Base-by-base conservation (phyloP, 2,329 filamentous ascomycete genomes). In the Beauveria varroae region DNA sequence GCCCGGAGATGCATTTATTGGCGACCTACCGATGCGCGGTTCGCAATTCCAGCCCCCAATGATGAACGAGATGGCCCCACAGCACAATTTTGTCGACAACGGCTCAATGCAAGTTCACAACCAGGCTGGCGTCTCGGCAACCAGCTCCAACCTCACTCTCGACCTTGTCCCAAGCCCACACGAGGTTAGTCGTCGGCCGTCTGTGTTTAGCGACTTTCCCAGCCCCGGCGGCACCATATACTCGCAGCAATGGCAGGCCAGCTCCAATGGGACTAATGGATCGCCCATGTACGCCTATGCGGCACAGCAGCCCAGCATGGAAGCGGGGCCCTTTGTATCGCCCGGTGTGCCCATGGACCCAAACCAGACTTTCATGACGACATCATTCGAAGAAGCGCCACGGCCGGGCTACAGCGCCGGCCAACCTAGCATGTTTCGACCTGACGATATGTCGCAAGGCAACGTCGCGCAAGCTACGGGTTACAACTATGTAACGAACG, bases 151-250 rank as follows among this genome's bases (percentile, higher is more conserved):
- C 40, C 70, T 83, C 10, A 67, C 75, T 2, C 68, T 83, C 22
- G 79, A 82, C 41, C 73, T 82, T 64, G 76, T 80, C 6, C 65
- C 77, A 1, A 74, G 71, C 43, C 70, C 78, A 2, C 79, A 82
- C 57, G 78, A 79, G 43, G 65, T 72, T 1, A 76, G 76, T 63
- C 74, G 81, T 34, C 76, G 80, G 20, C 71, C 79, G 0, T 80
- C 80, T 0, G 68, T 75, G 3, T 72, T 81, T 18, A 72, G 76
- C 34, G 81, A 83, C n/a, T 83, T 80, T 50, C 66, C 71, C 26
- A 75, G 70, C 41, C 71, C 78, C 4, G 69, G 75, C 7, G 67
- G 69, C 18, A 70, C 69, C 18, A 67, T 82, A 52, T 82, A 81
- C 65, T 64, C 71, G 7, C 73, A 74, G 30, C 68, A 73, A 10